phyloP scores from a whole-genome alignment of 2,329 filamentous ascomycete genomes.

The Neoascochyta sp. region DNA sequence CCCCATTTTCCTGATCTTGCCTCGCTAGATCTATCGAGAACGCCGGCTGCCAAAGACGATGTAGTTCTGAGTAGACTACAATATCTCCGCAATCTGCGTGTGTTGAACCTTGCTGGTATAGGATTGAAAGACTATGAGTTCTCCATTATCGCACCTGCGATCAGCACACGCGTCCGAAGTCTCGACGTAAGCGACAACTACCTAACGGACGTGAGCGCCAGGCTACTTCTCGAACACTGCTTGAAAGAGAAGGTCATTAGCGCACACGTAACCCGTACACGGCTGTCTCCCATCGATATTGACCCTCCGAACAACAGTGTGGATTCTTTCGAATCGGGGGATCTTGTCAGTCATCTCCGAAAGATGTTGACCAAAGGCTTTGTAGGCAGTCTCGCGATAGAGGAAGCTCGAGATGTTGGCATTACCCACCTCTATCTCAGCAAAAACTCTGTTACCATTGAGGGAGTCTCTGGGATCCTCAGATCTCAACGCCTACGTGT shows the following conservation, averaged over 20 bases:
- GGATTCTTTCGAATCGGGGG: slow-evolving; percentile 37
- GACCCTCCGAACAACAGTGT: slow-evolving; percentile 36
- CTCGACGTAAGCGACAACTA: slow-evolving; percentile 57
- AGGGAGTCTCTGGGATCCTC: slow-evolving; percentile 53
- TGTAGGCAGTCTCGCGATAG: slow-evolving; percentile 53
- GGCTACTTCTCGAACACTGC: slow-evolving; percentile 51
- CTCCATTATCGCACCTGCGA: slow-evolving; percentile 50
- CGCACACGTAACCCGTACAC: slow-evolving; percentile 9
- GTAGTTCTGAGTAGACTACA: slow-evolving; percentile 48
- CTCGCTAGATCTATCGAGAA: slow-evolving; percentile 58
- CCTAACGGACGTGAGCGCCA: slow-evolving; percentile 54
- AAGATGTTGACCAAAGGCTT: slow-evolving; percentile 39
- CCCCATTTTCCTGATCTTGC: slow-evolving; percentile 52
- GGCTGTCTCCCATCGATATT: slow-evolving; percentile 21
- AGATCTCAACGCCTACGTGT: slow-evolving; percentile 52
- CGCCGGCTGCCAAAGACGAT: slow-evolving; percentile 47
- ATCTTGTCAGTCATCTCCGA: slow-evolving; percentile 52
- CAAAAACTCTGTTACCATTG: slow-evolving; percentile 53
- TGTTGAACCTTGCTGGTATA: slow-evolving; percentile 55
- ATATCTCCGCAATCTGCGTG: slow-evolving; percentile 50
- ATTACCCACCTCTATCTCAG: slow-evolving; percentile 60
- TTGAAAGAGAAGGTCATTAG: slow-evolving; percentile 35
- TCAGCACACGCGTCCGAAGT: slow-evolving; percentile 52
- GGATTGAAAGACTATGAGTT: slow-evolving; percentile 53
- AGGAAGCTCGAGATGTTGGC: slow-evolving; percentile 53